phyloP scores from a whole-genome alignment of 441 rosid species.

The Eutrema salsugineum region DNA sequence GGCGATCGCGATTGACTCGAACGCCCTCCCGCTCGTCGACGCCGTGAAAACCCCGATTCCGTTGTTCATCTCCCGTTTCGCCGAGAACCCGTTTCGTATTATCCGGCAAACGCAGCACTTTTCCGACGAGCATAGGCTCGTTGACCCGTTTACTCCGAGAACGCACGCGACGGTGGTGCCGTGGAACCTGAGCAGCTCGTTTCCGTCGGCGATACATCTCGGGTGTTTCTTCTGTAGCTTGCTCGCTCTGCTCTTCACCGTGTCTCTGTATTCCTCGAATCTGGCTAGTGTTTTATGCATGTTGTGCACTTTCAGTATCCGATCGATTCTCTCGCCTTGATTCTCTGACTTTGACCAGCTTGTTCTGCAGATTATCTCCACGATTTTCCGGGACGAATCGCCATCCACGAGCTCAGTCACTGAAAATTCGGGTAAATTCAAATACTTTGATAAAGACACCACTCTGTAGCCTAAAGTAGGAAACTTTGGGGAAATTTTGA shows the following conservation, averaged over 20 bases:
- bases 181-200: slow-evolving; percentile 84
- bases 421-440: slow-evolving; percentile 22
- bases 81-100: slow-evolving; percentile 76
- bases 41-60: slow-evolving; percentile 95
- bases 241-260: slow-evolving; percentile 79
- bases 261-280: slow-evolving; percentile 87
- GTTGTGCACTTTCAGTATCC: slow-evolving; percentile 88
- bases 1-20: slow-evolving; percentile 44
- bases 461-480: background rate
- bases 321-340: slow-evolving; percentile 71
- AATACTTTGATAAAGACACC: background rate
- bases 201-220: slow-evolving; percentile 91
- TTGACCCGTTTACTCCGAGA: slow-evolving; percentile 70
- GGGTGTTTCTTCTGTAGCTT: slow-evolving; percentile 98
- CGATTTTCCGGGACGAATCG: slow-evolving; percentile 89
- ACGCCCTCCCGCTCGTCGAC: slow-evolving; percentile 89
- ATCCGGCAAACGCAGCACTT: slow-evolving; percentile 77
- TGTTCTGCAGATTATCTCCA: slow-evolving; percentile 88
- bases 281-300: slow-evolving; percentile 88
- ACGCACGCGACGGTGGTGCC: slow-evolving; percentile 81
- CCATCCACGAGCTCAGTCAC: slow-evolving; percentile 95
- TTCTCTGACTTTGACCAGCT: slow-evolving; percentile 76
- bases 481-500: background rate
- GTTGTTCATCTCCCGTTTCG: slow-evolving; percentile 67
- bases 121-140: slow-evolving; percentile 70